A percentile compares a stretch with the other conserved stretches of the same genome.
phyloP scores from a whole-genome alignment of 805 yeast genomes.

The Ogataea nitratoaversa region DNA sequence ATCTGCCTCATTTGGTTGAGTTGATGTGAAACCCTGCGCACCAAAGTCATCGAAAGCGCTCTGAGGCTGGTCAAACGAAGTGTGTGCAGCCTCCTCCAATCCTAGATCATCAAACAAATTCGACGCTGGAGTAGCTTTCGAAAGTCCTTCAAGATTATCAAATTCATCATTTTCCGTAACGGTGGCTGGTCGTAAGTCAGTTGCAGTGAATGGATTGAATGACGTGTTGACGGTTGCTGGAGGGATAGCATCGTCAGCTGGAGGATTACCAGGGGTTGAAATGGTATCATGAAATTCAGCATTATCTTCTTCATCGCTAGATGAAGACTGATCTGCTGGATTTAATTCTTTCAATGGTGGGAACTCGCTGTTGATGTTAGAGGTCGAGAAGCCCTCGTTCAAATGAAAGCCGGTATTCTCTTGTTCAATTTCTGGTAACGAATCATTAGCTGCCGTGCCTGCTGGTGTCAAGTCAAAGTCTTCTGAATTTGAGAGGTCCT shows the following conservation, averaged over 20 bases:
- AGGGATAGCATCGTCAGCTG: slow-evolving; percentile 1
- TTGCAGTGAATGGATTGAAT: slow-evolving; percentile 22
- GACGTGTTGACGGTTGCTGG: slow-evolving; percentile 13
- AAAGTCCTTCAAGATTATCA: slow-evolving; percentile 3
- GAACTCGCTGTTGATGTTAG: slow-evolving; percentile 42
- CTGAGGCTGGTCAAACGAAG: slow-evolving; percentile 26
- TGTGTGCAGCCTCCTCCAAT: slow-evolving; percentile 30
- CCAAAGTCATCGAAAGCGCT: slow-evolving; percentile 33
- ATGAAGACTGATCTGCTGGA: slow-evolving; percentile 45
- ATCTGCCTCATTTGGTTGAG: slow-evolving; percentile 39
- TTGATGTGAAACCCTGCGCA: slow-evolving; percentile 24
- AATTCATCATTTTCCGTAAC: slow-evolving; percentile 20
- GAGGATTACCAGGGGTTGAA: slow-evolving; percentile 12
- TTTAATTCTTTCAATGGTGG: slow-evolving; percentile 60
- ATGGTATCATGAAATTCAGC: slow-evolving; percentile 33
- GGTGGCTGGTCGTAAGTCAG: slow-evolving; percentile 17
- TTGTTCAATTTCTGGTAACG: neutral
- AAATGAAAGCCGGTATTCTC: neutral
- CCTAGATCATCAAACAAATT: slow-evolving; percentile 34
- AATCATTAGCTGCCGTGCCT: neutral
- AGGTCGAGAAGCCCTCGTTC: neutral
- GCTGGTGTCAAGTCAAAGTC: neutral
- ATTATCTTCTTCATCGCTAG: slow-evolving; percentile 30
- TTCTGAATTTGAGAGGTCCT: neutral
- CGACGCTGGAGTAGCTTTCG: slow-evolving; percentile 1